Conservation (phyloP, 352 stramenopile genomes). For the Chrysophaeum taylorii region DNA sequence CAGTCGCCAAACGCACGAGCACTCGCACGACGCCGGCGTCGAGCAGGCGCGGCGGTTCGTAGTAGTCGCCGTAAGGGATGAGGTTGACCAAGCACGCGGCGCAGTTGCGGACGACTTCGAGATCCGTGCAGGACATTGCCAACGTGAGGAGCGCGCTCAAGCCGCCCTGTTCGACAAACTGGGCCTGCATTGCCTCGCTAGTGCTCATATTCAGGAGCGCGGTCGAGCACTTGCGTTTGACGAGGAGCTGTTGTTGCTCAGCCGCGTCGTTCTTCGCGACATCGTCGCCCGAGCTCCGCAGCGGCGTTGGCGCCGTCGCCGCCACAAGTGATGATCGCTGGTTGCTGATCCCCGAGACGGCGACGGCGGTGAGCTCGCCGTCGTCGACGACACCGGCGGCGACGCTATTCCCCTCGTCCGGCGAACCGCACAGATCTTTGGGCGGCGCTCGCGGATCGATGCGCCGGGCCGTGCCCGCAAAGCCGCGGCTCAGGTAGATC, state of each 20-base stretch:
- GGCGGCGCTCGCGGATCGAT: background rate
- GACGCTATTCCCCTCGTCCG: no score
- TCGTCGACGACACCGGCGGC: background rate
- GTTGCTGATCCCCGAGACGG: slow-evolving; percentile 11
- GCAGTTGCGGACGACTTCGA: slow-evolving; percentile 29
- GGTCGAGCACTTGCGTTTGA: slow-evolving; percentile 32
- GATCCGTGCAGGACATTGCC: slow-evolving; percentile 15
- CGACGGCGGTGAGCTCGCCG: background rate
- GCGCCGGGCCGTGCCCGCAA: background rate
- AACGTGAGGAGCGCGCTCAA: slow-evolving; percentile 22
- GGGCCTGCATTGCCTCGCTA: slow-evolving; percentile 27
- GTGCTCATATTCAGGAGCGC: slow-evolving; percentile 39
- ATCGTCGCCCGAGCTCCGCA: background rate
- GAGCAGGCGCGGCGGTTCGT: slow-evolving; percentile 17
- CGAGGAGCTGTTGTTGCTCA: slow-evolving; percentile 22
- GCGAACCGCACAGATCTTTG: no score
- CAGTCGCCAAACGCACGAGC: slow-evolving; percentile 21
- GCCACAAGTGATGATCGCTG: background rate
- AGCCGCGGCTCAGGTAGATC: slow-evolving; percentile 13
- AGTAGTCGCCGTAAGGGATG: slow-evolving; percentile 17
- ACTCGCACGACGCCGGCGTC: slow-evolving; percentile 29
- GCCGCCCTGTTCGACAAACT: slow-evolving; percentile 33
- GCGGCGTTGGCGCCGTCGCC: background rate
- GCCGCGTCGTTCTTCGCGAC: background rate
- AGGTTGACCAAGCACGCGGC: slow-evolving; percentile 30